Evolutionary conservation across 2,329 filamentous ascomycete species (phyloP).

Genomic region (Neoascochyta sp.): DNA sequence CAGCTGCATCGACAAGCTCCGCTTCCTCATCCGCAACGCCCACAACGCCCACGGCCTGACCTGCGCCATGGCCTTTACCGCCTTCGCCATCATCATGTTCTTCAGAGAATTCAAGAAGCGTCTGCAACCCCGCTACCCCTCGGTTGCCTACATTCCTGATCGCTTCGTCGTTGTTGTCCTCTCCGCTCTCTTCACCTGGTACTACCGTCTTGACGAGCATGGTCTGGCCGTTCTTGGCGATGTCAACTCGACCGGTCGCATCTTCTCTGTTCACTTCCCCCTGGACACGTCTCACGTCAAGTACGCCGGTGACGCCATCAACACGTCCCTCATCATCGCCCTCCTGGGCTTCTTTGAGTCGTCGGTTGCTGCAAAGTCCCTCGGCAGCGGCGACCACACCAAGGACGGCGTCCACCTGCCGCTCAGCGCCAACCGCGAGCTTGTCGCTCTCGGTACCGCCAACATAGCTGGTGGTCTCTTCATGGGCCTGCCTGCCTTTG

Average conservation of each 20-base stretch:
- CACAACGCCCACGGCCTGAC: constrained; percentile 70
- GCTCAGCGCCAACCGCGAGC: constrained; percentile 85
- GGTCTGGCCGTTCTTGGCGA: constrained; percentile 82
- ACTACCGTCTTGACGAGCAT: constrained; percentile 70
- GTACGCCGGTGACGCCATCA: constrained; percentile 80
- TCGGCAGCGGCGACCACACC: constrained; percentile 51
- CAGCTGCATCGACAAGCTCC: constrained; percentile 79
- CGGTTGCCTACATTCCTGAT: constrained; percentile 85
- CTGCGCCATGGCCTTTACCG: constrained; percentile 68
- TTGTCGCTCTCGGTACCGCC: constrained; percentile 84
- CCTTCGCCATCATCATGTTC: constrained; percentile 87
- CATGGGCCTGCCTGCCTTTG: constrained; percentile 89
- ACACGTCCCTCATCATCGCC: constrained; percentile 88
- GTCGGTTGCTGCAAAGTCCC: constrained; percentile 88
- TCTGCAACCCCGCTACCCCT: constrained; percentile 73
- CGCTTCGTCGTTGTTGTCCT: constrained; percentile 85
- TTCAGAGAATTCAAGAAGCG: constrained; percentile 77
- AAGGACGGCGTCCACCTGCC: constrained; percentile 71
- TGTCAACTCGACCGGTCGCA: constrained; percentile 67
- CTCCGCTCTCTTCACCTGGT: constrained; percentile 75
- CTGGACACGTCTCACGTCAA: constrained; percentile 72
- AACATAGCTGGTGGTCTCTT: constrained; percentile 92
- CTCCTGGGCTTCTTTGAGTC: constrained; percentile 98
- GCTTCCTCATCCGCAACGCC: constrained; percentile 70
- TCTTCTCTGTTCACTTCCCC: constrained; percentile 82